These are phyloP conservation scores for Macrophomina pseudophaseolina DNA, from an alignment of 2,329 filamentous ascomycete species.

Conservation along the genomic window DNA sequence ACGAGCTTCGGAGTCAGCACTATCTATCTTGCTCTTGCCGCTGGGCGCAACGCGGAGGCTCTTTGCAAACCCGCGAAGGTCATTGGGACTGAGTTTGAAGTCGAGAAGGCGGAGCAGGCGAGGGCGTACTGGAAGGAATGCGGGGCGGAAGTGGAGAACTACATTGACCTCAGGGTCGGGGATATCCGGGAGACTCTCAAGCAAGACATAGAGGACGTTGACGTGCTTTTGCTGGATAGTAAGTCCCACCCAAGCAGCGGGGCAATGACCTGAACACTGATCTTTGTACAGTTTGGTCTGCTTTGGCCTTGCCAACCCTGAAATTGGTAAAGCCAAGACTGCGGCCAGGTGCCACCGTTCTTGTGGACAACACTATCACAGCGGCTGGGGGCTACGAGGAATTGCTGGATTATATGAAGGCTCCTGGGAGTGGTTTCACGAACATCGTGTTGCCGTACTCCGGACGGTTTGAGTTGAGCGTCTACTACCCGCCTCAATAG, in stretches of 20 bases:
- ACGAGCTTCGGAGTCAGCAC: constrained; percentile 68
- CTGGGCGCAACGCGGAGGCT: constrained; percentile 52
- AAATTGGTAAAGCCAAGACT: constrained; percentile 54
- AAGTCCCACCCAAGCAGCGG: too few species aligned
- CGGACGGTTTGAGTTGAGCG: constrained; percentile 54
- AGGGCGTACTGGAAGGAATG: constrained; percentile 57
- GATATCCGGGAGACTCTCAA: constrained; percentile 64
- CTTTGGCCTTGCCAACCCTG: constrained; percentile 59
- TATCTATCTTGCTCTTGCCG: constrained; percentile 66
- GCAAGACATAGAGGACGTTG: constrained; percentile 55
- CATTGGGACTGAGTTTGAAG: constrained; percentile 66
- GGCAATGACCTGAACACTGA: too few species aligned
- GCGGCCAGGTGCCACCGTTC: constrained; percentile 53
- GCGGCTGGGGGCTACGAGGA: constrained; percentile 53
- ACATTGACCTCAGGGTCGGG: constrained; percentile 64
- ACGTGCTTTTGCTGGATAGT: constrained; percentile 67
- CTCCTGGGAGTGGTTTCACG: constrained; percentile 56
- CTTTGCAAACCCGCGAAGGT: constrained; percentile 51
- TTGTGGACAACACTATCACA: constrained; percentile 56
- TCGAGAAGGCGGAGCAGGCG: constrained; percentile 58
- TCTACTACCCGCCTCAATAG: constrained; percentile 25
- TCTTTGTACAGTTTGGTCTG: constrained; percentile 64
- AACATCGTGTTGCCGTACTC: constrained; percentile 56
- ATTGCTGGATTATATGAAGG: constrained; percentile 52
- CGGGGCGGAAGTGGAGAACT: constrained; percentile 54